Evolutionary conservation across 2,329 filamentous ascomycete genomes (phyloP), one percentile per base, ranked within the genome.

Genomic region (Ophiosphaerella korrae): DNA sequence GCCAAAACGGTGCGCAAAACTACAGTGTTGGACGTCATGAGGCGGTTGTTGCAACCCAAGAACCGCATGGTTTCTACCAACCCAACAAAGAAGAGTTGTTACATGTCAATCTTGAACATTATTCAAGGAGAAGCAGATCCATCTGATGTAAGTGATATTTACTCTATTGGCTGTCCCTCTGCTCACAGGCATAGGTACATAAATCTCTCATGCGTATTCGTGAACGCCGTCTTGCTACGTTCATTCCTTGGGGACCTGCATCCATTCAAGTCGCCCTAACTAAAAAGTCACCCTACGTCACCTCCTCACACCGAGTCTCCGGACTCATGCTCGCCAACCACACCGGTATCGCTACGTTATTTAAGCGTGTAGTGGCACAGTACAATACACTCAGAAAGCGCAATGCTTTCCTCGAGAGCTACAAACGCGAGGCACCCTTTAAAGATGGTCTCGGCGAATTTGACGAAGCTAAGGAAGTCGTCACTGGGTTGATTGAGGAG

Each of bases 31-130:
- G 94, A 99, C 72, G 95, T 99, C 56, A 99, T 99, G 94, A 86
- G 94, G 50, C 84, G 94, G 52, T 80, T 99, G 21, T 80, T 99
- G 51, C 95, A 99, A 76, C 94, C 94, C 34, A 99, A 99, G 82
- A 99, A 99, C 76, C 88, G 95, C 72, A 99, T 99, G 94, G 94
- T 99, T 39, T 96, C 92, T 21, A 96, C 94, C 18, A 88, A 92
- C 49, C 92, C 93, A 1, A 90, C 89, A 66, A 97, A 97, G 79
- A 95, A 91, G 79, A 97, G 92, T 77, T 99, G 94, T 79, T 99
- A 99, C 79, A 97, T 99, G 70, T 96, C 92, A 41, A 97, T 99
- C 63, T 81, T 99, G 57, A 97, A 99, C 75, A 96, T 99, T 66
- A 99, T 99, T 66, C 94, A 97, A 79, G 94, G 94, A 67, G 94